Conservation (phyloP, 2,329 filamentous ascomycete species). For the Cercospora brassicicola region DNA sequence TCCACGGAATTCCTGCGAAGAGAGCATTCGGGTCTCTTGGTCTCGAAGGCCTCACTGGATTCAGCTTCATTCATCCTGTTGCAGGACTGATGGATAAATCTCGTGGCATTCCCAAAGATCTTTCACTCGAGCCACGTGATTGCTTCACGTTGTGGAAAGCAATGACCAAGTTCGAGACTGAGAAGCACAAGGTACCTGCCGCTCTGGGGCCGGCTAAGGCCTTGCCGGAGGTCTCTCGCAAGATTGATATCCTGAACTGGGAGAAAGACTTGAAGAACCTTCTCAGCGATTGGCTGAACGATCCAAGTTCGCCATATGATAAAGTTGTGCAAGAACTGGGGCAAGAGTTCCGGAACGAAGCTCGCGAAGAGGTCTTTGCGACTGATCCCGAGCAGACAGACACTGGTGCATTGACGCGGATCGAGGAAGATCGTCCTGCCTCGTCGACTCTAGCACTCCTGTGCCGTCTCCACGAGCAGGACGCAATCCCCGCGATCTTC, state of each 20-base stretch:
- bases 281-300: slow-evolving; percentile 61
- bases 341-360: slow-evolving; percentile 29
- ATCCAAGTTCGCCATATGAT: slow-evolving; percentile 55
- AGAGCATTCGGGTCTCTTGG: slow-evolving; percentile 47
- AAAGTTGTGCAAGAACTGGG: slow-evolving; percentile 53
- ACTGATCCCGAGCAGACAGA: slow-evolving; percentile 19
- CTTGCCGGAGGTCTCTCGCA: slow-evolving; percentile 59
- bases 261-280: slow-evolving; percentile 60
- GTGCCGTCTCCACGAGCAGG: slow-evolving; percentile 60
- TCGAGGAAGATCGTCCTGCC: slow-evolving; percentile 20
- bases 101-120: slow-evolving; percentile 65
- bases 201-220: slow-evolving; percentile 53
- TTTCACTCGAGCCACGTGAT: slow-evolving; percentile 69
- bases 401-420: slow-evolving; percentile 15
- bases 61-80: slow-evolving; percentile 67
- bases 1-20: slow-evolving; percentile 54
- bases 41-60: slow-evolving; percentile 51
- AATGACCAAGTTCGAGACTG: slow-evolving; percentile 60
- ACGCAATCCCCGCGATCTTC: slow-evolving; percentile 69
- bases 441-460: slow-evolving; percentile 59
- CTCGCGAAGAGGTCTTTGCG: slow-evolving; percentile 30
- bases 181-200: slow-evolving; percentile 46
- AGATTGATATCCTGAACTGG: slow-evolving; percentile 67
- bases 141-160: slow-evolving; percentile 65
- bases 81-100: slow-evolving; percentile 61